Conservation (phyloP, 148 eudicot species). For the Rhododendron ferrugineum region DNA sequence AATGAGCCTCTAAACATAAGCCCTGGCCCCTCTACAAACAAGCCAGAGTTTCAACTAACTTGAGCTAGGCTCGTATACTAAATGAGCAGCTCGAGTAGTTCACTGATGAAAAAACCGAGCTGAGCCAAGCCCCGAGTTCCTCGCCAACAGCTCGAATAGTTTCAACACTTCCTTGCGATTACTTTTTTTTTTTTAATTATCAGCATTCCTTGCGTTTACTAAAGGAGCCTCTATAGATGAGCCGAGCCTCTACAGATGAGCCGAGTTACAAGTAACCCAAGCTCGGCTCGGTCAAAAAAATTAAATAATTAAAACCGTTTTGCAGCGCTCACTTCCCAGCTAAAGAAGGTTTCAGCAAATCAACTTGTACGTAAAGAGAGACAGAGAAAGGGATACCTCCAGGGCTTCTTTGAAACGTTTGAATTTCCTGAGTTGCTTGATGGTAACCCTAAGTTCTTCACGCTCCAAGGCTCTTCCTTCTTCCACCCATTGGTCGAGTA, state of each 20-base stretch:
- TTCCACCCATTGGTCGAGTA: conserved; percentile 36
- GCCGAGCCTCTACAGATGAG: too few species aligned
- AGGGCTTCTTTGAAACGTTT: conserved; percentile 34
- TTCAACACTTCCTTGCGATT: too few species aligned
- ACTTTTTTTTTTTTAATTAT: too few species aligned
- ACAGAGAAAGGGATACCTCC: conserved; percentile 21
- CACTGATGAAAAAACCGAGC: not conserved
- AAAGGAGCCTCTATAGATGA: too few species aligned
- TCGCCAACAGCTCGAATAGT: not conserved
- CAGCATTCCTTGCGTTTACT: too few species aligned
- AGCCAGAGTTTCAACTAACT: not conserved
- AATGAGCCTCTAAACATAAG: not conserved
- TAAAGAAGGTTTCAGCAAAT: not conserved
- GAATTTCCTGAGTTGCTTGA: conserved; percentile 26
- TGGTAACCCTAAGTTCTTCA: conserved; percentile 7
- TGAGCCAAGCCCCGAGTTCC: not conserved
- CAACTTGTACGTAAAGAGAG: not conserved
- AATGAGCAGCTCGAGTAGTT: not conserved
- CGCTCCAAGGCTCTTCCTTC: conserved; percentile 23
- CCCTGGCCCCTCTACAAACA: too few species aligned
- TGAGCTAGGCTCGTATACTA: not conserved
- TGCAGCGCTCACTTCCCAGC: not conserved
- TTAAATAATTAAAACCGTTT: not conserved
- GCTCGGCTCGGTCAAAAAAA: too few species aligned
- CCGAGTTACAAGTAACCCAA: too few species aligned